Base-by-base conservation (phyloP, 2,329 filamentous ascomycete species). In the Rutstroemia sydowiana region DNA sequence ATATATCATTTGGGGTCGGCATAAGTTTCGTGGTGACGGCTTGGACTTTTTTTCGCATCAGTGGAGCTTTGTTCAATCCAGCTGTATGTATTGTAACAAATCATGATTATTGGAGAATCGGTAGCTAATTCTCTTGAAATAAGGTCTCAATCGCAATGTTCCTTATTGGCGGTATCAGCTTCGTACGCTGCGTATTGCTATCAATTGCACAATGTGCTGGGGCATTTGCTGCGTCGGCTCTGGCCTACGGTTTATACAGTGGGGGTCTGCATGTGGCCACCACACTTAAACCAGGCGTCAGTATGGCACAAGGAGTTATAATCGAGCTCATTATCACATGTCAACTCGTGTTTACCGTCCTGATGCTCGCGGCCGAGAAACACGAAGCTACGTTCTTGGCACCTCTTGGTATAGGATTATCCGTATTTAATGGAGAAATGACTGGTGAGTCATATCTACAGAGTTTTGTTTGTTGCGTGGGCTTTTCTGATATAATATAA, bases 31-130 rank as follows among this genome's bases (percentile, higher is more conserved):
- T 71, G 2, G 73, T 74, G 48, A 77, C 76, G 55, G 73, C 72
- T 3, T 78, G 76, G 75, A 70, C 75, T 1, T 78, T 78, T 59
- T 78, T 73, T 58, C 69, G 75, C 14, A 69, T 77, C 28, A 74
- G 71, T 3, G 75, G 75, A 21, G 74, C 73, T 3, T 61, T 76
- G 14, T 77, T 78, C 60, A 77, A 77, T 52, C 75, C 75, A 2
- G 69, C 67, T 39, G 72, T 74, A 68, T 45, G 68, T 54, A 4
- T 16, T 20, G 14, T 18, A 11, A 9, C 16, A 14, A 20, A 41
- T 20, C 37, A 41, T 23, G n/a, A 41, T 10, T n/a, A 14, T 20
- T 23, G 2, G 28, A 13, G 30, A 32, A 32, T 13, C 7, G 13
- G 13, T 13, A 32, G 7, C 30, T 32, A 7, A 13, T 13, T 32